These are phyloP conservation scores for Mortierella sp. DNA, from an alignment of 371 early-diverging fungal genomes.

Conservation along the genomic window DNA sequence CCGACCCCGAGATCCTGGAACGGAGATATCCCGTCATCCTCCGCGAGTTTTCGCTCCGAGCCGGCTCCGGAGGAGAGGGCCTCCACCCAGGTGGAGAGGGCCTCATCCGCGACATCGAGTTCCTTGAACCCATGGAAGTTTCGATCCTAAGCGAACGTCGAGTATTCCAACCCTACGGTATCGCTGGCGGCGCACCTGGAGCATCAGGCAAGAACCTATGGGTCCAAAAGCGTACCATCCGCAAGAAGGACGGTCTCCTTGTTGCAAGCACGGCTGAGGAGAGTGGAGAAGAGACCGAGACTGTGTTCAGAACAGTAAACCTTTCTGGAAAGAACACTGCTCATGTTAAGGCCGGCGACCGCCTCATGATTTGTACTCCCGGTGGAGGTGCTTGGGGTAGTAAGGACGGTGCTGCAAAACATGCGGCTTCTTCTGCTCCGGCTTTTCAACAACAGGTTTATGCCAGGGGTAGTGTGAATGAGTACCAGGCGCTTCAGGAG, in stretches of 20 bases:
- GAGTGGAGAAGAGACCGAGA: conserved; percentile 26
- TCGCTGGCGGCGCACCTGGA: conserved; percentile 88
- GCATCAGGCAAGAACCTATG: conserved; percentile 84
- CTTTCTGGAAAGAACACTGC: conserved; percentile 93
- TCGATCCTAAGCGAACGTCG: conserved; percentile 95
- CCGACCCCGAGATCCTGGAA: conserved; percentile 97
- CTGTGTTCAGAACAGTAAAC: conserved; percentile 65
- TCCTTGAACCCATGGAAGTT: conserved; percentile 84
- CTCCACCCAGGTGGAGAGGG: conserved; percentile 91
- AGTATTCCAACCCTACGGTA: conserved; percentile 91
- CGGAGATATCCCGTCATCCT: conserved; percentile 95
- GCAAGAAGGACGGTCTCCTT: conserved; percentile 54
- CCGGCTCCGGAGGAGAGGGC: conserved; percentile 90
- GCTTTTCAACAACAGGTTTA: conserved; percentile 28
- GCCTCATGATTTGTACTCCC: conserved; percentile 90
- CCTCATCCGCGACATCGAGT: conserved; percentile 87
- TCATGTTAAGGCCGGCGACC: conserved; percentile 81
- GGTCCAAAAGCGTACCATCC: conserved; percentile 67
- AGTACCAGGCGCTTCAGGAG: conserved; percentile 50
- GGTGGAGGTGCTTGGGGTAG: conserved; percentile 91
- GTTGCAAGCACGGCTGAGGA: not conserved
- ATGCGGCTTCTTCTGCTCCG: conserved; percentile 9
- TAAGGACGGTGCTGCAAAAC: conserved; percentile 16
- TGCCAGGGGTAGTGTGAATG: conserved; percentile 45
- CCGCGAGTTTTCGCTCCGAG: conserved; percentile 85